A percentile compares a stretch with the other conserved stretches of the same genome.
phyloP scores from a whole-genome alignment of 441 rosid genomes.

The Erodium texanum region DNA sequence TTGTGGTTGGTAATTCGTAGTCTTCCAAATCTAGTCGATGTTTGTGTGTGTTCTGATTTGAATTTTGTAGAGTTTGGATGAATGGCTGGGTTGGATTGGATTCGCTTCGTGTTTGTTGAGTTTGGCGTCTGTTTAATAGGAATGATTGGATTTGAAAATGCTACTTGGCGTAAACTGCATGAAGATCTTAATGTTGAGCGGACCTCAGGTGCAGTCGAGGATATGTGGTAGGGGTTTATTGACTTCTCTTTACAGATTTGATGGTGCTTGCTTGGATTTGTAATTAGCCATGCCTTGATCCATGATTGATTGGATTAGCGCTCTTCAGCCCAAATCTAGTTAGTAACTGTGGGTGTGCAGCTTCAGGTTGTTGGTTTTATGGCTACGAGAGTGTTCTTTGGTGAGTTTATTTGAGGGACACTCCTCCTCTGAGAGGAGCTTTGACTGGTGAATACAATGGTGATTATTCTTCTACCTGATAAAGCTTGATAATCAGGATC shows the following conservation, averaged over 20 bases:
- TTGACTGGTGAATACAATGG: background rate
- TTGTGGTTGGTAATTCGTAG: background rate
- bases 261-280: background rate
- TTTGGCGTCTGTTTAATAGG: background rate
- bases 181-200: background rate
- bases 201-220: background rate
- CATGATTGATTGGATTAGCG: background rate
- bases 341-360: background rate
- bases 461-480: background rate
- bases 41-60: background rate
- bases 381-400: background rate
- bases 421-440: background rate
- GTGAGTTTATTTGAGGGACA: conserved; percentile 1
- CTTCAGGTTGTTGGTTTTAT: background rate
- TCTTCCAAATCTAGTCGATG: background rate
- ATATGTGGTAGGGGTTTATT: background rate
- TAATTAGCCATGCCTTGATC: background rate
- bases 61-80: background rate
- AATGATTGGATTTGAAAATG: background rate
- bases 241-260: background rate
- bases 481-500: background rate
- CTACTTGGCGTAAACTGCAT: background rate
- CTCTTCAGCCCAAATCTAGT: background rate
- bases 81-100: background rate
- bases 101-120: background rate